Conservation (phyloP, 768 basidiomycete genomes). For the Ephemerocybe angulata region DNA sequence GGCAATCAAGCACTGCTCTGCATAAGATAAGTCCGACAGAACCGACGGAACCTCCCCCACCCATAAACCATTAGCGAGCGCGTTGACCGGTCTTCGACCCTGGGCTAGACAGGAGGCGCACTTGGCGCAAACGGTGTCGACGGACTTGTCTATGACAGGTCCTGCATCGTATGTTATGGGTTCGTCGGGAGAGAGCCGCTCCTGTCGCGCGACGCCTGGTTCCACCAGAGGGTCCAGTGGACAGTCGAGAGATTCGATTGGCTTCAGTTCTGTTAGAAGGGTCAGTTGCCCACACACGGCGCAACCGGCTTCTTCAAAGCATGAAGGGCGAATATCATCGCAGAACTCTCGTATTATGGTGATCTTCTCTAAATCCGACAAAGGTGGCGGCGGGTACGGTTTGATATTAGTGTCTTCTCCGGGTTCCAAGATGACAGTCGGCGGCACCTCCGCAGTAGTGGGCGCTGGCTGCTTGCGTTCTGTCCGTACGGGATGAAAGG, state of each 20-base stretch:
- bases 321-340: neutral
- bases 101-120: neutral
- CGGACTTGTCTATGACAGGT: neutral
- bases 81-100: neutral
- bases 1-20: neutral
- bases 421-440: too few relatives aligned
- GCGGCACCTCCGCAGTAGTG: too few relatives aligned
- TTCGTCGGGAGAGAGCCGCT: neutral
- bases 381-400: too few relatives aligned
- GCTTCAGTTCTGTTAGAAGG: slow-evolving; percentile 11
- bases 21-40: neutral
- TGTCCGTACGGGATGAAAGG: too few relatives aligned
- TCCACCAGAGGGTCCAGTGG: neutral
- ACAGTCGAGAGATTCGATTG: slow-evolving; percentile 10
- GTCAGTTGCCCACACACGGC: slow-evolving; percentile 19
- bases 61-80: slow-evolving; percentile 2
- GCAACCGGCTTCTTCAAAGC: slow-evolving; percentile 21
- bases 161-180: neutral
- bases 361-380: neutral
- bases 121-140: neutral
- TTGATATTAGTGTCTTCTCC: too few relatives aligned
- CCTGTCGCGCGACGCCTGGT: neutral
- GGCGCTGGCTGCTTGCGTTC: too few relatives aligned
- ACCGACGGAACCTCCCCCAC: neutral
- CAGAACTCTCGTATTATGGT: neutral